Evolutionary conservation across 106 monocot genomes (phyloP).

Genomic region (Xerophyta viscosa): DNA sequence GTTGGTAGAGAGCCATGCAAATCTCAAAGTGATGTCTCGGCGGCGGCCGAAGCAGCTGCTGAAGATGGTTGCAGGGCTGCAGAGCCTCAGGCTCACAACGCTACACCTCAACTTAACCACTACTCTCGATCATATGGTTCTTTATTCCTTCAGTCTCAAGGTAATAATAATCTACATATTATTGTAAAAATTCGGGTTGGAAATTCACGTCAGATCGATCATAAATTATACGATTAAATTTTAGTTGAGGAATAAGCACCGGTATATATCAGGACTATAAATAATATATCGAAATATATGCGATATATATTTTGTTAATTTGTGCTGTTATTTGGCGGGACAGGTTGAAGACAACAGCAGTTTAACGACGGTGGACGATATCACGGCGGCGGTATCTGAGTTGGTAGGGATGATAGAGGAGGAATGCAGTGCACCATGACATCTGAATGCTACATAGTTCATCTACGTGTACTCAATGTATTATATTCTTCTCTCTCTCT

Average conservation of each 20-base stretch:
- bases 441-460: neutral
- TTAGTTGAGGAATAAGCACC: too few relatives aligned
- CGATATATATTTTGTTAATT: too few relatives aligned
- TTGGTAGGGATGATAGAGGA: constrained; percentile 37
- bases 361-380: constrained; percentile 49
- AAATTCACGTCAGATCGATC: too few relatives aligned
- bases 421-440: constrained; percentile 14
- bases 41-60: constrained; percentile 58
- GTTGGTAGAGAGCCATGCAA: constrained; percentile 83
- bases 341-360: constrained; percentile 73
- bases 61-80: constrained; percentile 50
- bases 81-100: constrained; percentile 44
- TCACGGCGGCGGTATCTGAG: constrained; percentile 45
- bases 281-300: too few relatives aligned
- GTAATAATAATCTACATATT: too few relatives aligned
- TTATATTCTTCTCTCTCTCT: neutral
- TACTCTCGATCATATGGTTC: constrained; percentile 30
- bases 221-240: too few relatives aligned
- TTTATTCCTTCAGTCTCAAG: constrained; percentile 93
- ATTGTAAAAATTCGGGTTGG: too few relatives aligned
- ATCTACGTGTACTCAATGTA: neutral
- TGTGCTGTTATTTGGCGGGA: neutral
- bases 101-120: constrained; percentile 83
- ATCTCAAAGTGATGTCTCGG: constrained; percentile 49
- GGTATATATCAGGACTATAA: too few relatives aligned